Evolutionary conservation across 441 rosid species (phyloP).

Genomic region (Manihot esculenta): DNA sequence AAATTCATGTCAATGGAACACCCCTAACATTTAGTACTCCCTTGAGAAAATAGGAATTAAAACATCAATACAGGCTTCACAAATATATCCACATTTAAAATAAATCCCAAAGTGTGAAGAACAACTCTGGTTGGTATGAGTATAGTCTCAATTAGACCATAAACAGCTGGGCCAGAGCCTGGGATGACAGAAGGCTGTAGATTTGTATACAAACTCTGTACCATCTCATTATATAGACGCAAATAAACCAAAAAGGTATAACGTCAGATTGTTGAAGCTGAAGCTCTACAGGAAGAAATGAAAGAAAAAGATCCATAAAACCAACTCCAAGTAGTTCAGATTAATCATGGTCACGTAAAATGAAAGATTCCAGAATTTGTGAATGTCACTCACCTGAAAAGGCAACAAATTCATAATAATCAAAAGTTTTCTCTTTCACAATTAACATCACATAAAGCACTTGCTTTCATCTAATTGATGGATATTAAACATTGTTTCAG

Average conservation of each 20-base stretch:
- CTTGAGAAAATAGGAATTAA: background rate
- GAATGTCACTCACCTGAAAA: background rate
- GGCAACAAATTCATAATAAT: background rate
- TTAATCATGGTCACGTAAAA: background rate
- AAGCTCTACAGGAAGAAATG: too few relatives aligned
- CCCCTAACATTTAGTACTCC: background rate
- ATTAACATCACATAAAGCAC: background rate
- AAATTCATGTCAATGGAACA: background rate
- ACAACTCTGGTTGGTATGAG: background rate
- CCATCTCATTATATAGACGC: too few relatives aligned
- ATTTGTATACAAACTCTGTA: too few relatives aligned
- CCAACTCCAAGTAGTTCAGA: too few relatives aligned
- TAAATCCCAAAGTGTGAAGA: background rate
- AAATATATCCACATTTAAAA: too few relatives aligned
- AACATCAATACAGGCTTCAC: too few relatives aligned
- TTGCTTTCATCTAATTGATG: too few relatives aligned
- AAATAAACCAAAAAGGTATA: too few relatives aligned
- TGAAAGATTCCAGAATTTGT: background rate
- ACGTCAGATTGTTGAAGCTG: too few relatives aligned
- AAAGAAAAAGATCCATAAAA: background rate
- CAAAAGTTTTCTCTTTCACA: background rate
- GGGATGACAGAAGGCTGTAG: too few relatives aligned
- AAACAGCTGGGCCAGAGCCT: too few relatives aligned
- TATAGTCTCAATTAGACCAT: too few relatives aligned
- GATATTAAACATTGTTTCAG: background rate